Conservation (phyloP, 495 filamentous ascomycete genomes). For the Copromyces sp. region DNA sequence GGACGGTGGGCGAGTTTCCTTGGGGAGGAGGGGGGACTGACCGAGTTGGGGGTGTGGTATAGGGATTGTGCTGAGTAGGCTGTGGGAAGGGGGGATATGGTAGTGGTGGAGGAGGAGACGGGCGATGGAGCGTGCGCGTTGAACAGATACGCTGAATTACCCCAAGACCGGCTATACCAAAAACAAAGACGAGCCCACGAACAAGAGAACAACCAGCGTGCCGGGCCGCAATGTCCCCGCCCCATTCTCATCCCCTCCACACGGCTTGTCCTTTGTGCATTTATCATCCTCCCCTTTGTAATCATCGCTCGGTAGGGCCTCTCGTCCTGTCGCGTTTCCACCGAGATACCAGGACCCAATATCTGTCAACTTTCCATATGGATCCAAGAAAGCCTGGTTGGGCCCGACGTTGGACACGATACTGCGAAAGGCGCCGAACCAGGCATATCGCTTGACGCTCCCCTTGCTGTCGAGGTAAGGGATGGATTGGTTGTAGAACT, state of each 20-base stretch:
- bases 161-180: background rate
- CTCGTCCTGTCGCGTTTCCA: constrained; percentile 30
- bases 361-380: constrained; percentile 45
- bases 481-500: constrained; percentile 44
- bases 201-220: background rate
- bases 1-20: constrained; percentile 14
- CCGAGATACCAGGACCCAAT: constrained; percentile 54
- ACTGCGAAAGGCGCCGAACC: constrained; percentile 53
- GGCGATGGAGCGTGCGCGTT: background rate
- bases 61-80: constrained; percentile 5
- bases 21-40: constrained; percentile 8
- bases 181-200: background rate
- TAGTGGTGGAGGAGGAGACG: background rate
- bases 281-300: background rate
- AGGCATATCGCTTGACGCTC: constrained; percentile 46
- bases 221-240: background rate
- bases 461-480: constrained; percentile 41
- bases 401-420: constrained; percentile 48
- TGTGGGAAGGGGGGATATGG: background rate
- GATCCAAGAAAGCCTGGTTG: constrained; percentile 44
- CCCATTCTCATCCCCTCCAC: background rate
- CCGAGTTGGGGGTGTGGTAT: constrained; percentile 12
- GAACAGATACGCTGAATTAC: background rate
- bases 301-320: background rate
- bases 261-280: background rate